phyloP scores from a whole-genome alignment of 106 monocot genomes.

The Cymbidium sinense region DNA sequence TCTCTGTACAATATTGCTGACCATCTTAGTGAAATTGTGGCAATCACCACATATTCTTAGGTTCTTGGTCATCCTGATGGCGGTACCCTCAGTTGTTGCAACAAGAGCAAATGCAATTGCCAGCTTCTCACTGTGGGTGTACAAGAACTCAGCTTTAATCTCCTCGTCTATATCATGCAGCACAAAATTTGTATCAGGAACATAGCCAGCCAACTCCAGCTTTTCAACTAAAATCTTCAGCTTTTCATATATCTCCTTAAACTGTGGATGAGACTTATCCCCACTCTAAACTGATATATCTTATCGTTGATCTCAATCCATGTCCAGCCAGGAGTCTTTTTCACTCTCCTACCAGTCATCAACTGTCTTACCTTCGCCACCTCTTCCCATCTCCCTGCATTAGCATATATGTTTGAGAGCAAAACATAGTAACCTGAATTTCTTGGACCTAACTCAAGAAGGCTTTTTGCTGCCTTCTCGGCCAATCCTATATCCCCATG shows the following conservation, averaged over 20 bases:
- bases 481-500: conserved; percentile 30
- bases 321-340: conserved; percentile 53
- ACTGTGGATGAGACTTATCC: conserved; percentile 30
- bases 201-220: conserved; percentile 40
- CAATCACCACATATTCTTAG: conserved; percentile 58
- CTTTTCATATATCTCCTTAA: conserved; percentile 33
- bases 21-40: conserved; percentile 39
- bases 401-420: conserved; percentile 53
- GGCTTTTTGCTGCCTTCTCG: conserved; percentile 37
- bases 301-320: conserved; percentile 39
- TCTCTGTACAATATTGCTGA: conserved; percentile 26
- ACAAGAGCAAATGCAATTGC: conserved; percentile 46
- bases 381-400: conserved; percentile 35
- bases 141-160: conserved; percentile 37
- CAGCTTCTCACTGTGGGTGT: conserved; percentile 47
- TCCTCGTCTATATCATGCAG: conserved; percentile 66
- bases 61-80: conserved; percentile 48
- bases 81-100: conserved; percentile 27
- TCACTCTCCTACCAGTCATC: conserved; percentile 25
- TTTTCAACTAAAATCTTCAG: conserved; percentile 24
- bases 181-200: conserved; percentile 55
- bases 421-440: conserved; percentile 45
- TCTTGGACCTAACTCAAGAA: conserved; percentile 36
- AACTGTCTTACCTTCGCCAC: conserved; percentile 33
- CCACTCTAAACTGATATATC: conserved; percentile 31